Percentiles rank a stretch among this genome's conserved stretches.
phyloP scores from a whole-genome alignment of 495 filamentous ascomycete genomes.

The Penicillium maclennaniae region DNA sequence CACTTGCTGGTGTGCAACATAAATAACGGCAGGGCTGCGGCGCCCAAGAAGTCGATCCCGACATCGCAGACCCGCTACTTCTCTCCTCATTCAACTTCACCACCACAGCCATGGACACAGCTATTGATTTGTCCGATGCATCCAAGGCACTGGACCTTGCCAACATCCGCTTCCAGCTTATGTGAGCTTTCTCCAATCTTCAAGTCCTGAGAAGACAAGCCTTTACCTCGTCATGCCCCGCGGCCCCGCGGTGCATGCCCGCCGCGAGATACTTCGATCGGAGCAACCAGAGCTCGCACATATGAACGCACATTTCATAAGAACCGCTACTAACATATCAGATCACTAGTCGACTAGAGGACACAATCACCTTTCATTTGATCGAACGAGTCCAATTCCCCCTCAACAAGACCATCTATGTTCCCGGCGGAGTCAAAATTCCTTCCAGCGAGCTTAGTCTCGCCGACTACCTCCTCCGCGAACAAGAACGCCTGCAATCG shows the following conservation, averaged over 20 bases:
- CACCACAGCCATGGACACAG: slow-evolving; percentile 66
- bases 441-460: slow-evolving; percentile 72
- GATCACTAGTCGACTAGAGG: slow-evolving; percentile 77
- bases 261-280: neutral
- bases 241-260: slow-evolving; percentile 7
- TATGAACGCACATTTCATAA: neutral
- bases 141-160: slow-evolving; percentile 81
- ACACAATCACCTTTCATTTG: slow-evolving; percentile 97
- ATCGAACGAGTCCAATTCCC: slow-evolving; percentile 99
- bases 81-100: slow-evolving; percentile 11
- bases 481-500: slow-evolving; percentile 90
- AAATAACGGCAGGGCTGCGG: neutral
- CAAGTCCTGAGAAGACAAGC: no score
- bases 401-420: slow-evolving; percentile 83
- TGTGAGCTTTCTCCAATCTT: slow-evolving; percentile 53
- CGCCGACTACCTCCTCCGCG: slow-evolving; percentile 86
- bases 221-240: slow-evolving; percentile 4
- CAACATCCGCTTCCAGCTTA: slow-evolving; percentile 93
- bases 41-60: slow-evolving; percentile 7
- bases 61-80: slow-evolving; percentile 17
- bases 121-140: slow-evolving; percentile 81
- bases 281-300: neutral
- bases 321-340: slow-evolving; percentile 7
- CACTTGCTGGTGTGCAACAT: neutral
- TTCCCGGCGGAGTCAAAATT: slow-evolving; percentile 72